phyloP scores from a whole-genome alignment of 192 early-diverging fungal genomes.

The Entomortierella lignicola region DNA sequence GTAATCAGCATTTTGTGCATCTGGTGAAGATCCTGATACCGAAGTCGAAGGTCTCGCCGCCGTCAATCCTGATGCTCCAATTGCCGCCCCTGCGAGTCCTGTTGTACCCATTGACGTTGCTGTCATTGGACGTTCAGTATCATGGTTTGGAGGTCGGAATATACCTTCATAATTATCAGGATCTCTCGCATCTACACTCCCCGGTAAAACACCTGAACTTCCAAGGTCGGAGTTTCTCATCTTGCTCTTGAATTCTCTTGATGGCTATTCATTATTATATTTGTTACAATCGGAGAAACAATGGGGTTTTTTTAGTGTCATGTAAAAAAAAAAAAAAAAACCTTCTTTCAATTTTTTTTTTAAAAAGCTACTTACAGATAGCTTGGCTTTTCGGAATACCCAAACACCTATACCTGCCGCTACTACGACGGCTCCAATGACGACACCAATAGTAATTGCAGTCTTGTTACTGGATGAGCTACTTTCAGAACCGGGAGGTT shows the following conservation, averaged over 20 bases:
- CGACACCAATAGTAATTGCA: conserved; percentile 42
- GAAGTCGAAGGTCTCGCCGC: too few relatives aligned
- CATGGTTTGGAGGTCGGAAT: conserved; percentile 26
- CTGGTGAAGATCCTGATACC: too few relatives aligned
- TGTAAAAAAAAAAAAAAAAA: background rate
- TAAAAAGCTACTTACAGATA: conserved; percentile 34
- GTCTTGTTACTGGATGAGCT: conserved; percentile 24
- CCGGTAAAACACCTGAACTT: background rate
- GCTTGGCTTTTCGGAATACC: conserved; percentile 54
- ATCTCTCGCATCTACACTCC: background rate
- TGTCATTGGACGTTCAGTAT: conserved; percentile 5
- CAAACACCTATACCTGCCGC: conserved; percentile 42
- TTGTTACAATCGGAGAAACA: too few relatives aligned
- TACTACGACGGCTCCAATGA: conserved; percentile 27
- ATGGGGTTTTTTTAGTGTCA: too few relatives aligned
- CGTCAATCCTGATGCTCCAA: background rate
- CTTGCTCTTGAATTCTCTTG: conserved; percentile 48
- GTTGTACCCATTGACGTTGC: conserved; percentile 8
- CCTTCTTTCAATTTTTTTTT: background rate
- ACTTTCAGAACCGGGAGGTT: background rate
- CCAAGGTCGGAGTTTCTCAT: conserved; percentile 13
- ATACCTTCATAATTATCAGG: conserved; percentile 28
- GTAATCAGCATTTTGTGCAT: too few relatives aligned
- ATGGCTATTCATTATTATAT: too few relatives aligned
- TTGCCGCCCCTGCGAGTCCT: background rate